Base-by-base conservation (phyloP, 2,329 filamentous ascomycete species). In the Exutisphaerella laricina region DNA sequence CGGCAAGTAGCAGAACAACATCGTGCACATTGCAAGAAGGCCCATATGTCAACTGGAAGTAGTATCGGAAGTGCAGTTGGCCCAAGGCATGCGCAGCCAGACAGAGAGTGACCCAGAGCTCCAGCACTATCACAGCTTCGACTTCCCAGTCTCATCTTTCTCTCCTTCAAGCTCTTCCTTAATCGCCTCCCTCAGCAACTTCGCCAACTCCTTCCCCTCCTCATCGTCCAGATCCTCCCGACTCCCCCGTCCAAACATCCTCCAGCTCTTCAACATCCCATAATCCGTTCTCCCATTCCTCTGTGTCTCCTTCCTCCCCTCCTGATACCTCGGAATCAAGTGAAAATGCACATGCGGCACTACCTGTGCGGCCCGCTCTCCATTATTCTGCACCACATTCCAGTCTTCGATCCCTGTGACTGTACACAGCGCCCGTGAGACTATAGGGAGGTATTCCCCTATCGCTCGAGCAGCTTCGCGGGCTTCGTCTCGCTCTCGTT, bases 371-470 rank as follows among this genome's bases (percentile, higher is more conserved):
- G 90, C 90, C 22, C 88, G 79, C 3, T 82, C 82, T 12, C 90
- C 79, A 57, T 96, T 97, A 63, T 97, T 97, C 70, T 97, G 90
- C 42, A 97, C 87, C 21, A 97, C 80, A 65, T 98, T 98, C 84
- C 90, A 97, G 67, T 96, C 89, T 38, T 73, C 73, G 1, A 87
- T 78, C 7, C 82, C 84, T 2, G 82, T 85, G 1, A 80, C 79
- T 39, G 72, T 73, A 22, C 80, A 75, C 26, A 95, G 73, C 0
- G 85, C 85, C 14, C 78, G 71, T 13, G 84, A 85, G 2, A 96
- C 70, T 3, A 90, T 65, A 23, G 86, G 80, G 20, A 94, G 75
- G 70, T 68, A 74, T 52, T 70, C 70, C 4, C 71, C 71, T 3
- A 65, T 35, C 5, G 54, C 60, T 18, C 52, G 51, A 2, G 61